Percentiles rank a stretch among this genome's conserved stretches.
These are phyloP conservation scores for Pyrenochaeta sp. DNA, from an alignment of 2,329 filamentous ascomycete species.

Conservation along the genomic window DNA sequence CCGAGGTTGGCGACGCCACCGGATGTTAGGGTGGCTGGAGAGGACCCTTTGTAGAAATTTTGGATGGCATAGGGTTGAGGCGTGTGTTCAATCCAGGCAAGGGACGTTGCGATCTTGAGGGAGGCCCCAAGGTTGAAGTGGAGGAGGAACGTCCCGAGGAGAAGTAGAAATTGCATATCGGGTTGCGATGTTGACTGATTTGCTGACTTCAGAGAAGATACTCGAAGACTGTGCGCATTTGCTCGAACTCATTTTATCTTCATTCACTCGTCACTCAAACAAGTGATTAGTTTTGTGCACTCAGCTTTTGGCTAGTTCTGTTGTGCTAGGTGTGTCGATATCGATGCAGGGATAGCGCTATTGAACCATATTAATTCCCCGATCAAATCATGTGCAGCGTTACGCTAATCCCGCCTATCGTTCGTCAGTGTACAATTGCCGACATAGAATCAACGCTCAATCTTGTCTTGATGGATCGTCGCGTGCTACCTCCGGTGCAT, in stretches of 20 bases:
- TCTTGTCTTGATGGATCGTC: neutral
- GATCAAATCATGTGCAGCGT: neutral
- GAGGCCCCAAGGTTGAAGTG: neutral
- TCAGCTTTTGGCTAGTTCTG: neutral
- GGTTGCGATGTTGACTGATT: neutral
- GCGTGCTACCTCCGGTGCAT: neutral
- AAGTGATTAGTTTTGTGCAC: neutral
- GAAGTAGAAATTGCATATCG: neutral
- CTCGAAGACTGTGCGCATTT: neutral
- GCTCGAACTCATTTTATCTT: neutral
- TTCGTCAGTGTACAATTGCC: neutral
- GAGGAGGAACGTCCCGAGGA: neutral
- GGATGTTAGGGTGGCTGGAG: constrained; percentile 11
- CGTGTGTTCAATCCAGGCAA: constrained; percentile 38
- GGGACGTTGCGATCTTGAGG: constrained; percentile 24
- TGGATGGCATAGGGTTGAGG: constrained; percentile 36
- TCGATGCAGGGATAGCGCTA: constrained; percentile 4
- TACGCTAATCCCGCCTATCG: neutral
- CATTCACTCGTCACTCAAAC: neutral
- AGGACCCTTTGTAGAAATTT: constrained; percentile 33
- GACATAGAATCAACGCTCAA: neutral
- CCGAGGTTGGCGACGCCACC: constrained; percentile 34
- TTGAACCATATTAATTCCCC: constrained; percentile 2
- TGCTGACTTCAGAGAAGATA: neutral
- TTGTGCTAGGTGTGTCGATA: neutral